phyloP scores from a whole-genome alignment of 768 basidiomycete species.

The Termitomyces bulborhizus region DNA sequence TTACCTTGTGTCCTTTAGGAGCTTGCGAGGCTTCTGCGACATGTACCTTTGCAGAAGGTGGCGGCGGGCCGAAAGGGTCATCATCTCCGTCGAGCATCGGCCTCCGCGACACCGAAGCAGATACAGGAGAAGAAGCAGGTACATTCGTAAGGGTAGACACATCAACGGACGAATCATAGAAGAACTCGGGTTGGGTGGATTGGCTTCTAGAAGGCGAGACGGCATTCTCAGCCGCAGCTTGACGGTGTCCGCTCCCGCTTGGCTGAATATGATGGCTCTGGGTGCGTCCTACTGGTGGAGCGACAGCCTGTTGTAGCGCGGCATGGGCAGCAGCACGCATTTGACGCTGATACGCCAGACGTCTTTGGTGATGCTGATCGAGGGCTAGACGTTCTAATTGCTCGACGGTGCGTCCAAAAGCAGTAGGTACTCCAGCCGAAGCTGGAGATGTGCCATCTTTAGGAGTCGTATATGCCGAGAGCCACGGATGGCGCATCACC shows the following conservation, averaged over 20 bases:
- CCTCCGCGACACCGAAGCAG: constrained; percentile 15
- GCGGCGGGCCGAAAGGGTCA: constrained; percentile 67
- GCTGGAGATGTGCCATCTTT: constrained; percentile 6
- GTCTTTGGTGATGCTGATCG: constrained; percentile 81
- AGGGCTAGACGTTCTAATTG: constrained; percentile 78
- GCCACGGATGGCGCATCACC: constrained; percentile 90
- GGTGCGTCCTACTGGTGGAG: constrained; percentile 29
- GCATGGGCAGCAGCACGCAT: constrained; percentile 52
- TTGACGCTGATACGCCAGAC: constrained; percentile 74
- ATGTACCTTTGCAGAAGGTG: constrained; percentile 14
- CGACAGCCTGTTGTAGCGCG: constrained; percentile 14
- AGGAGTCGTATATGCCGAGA: constrained; percentile 51
- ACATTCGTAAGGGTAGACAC: constrained; percentile 30
- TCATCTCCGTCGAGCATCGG: constrained; percentile 42
- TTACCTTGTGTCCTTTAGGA: constrained; percentile 44
- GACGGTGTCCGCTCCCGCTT: constrained; percentile 15
- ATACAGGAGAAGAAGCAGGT: constrained; percentile 22
- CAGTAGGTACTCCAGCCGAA: constrained; percentile 25
- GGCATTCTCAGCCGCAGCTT: constrained; percentile 22
- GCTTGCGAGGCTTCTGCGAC: constrained; percentile 7
- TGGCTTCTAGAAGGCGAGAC: constrained; percentile 31
- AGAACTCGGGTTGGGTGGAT: constrained; percentile 63
- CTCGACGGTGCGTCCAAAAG: constrained; percentile 66
- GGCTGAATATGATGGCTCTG: constrained; percentile 54
- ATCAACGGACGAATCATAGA: constrained; percentile 70